Evolutionary conservation across 2,329 filamentous ascomycete genomes (phyloP).

Genomic region (Furcasterigmium furcatum): DNA sequence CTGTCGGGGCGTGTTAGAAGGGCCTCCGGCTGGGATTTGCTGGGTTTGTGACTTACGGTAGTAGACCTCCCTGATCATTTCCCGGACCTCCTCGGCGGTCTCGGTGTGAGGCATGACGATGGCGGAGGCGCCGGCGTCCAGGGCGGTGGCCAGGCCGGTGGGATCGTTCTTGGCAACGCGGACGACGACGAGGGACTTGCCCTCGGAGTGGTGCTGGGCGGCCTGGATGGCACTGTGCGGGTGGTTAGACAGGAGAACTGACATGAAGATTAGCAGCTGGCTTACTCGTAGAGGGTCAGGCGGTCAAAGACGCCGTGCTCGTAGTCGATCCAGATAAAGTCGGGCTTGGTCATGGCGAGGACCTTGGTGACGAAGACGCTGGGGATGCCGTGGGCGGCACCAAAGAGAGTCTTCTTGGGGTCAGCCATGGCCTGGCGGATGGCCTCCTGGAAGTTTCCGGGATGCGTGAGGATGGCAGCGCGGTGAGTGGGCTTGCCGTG

Average conservation of each 20-base stretch:
- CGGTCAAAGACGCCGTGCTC: conserved; percentile 12
- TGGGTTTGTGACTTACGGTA: conserved; percentile 12
- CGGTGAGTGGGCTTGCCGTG: conserved; percentile 10
- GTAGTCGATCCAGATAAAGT: conserved; percentile 16
- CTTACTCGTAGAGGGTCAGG: conserved; percentile 11
- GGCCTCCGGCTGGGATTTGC: not conserved
- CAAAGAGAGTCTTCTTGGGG: conserved; percentile 12
- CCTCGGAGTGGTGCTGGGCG: conserved; percentile 18
- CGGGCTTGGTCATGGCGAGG: conserved; percentile 10
- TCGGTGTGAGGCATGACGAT: conserved; percentile 18
- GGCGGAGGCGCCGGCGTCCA: conserved; percentile 16
- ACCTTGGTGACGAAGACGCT: conserved; percentile 13
- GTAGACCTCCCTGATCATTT: conserved; percentile 14
- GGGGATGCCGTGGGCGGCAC: conserved; percentile 12
- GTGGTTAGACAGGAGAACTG: not conserved
- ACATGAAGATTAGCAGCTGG: not conserved
- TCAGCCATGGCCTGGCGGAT: conserved; percentile 9
- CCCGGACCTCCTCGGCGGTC: conserved; percentile 13
- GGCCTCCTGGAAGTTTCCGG: conserved; percentile 9
- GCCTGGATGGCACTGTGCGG: conserved; percentile 13
- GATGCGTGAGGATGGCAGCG: conserved; percentile 11
- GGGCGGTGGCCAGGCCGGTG: conserved; percentile 12
- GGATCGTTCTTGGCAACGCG: conserved; percentile 16
- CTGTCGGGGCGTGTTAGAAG: conserved; percentile 1
- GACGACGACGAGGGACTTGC: conserved; percentile 14